Evolutionary conservation across 2,329 filamentous ascomycete genomes (phyloP), one percentile per base, ranked within the genome.

Genomic region (Pseudocercospora musae): DNA sequence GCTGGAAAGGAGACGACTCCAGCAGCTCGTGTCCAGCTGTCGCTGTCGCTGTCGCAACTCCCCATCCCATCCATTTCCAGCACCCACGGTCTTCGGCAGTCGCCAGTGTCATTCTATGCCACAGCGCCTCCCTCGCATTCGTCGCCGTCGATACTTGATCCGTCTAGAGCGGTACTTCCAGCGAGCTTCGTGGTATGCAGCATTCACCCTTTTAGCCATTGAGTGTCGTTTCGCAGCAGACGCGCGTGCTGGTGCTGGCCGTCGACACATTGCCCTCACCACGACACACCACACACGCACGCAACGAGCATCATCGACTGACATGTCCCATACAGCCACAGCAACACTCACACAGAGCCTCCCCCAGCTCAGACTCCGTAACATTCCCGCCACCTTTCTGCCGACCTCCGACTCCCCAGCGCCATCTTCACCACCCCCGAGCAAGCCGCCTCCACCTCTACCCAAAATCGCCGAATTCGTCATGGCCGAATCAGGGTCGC

Each of bases 401-500:
- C 58, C 60, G 11, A 37, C 58, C 27, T 60, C 58, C 50, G 50
- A 62, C 56, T 53, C 44, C 58, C 33, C 48, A 61, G 44, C 57
- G 42, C 59, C 57, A 27, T 42, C 58, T 44, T 58, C 59, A 55
- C 55, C 31, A 53, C 50, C 58, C 27, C 49, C 52, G 46, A 58
- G n/a, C 21, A 60, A 55, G 40, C 56, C 55, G 21, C 60, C 27
- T 37, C 42, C 55, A 15, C 62, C 50, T 23, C 21, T 52, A 21
- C 58, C 58, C 23, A 46, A 50, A 6, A 20, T 53, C 10, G 63
- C 57, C 40, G 65, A 56, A 62, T 57, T 67, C 73, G 76, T 70
- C 68, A 88, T 88, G 85, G 84, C 85, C 71, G 86, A 89, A 74
- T 85, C 84, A 69, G 81, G 84, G 64, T 84, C 85, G 73, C 86